phyloP scores from a whole-genome alignment of 192 early-diverging fungal genomes.

The Umbelopsis vinacea region DNA sequence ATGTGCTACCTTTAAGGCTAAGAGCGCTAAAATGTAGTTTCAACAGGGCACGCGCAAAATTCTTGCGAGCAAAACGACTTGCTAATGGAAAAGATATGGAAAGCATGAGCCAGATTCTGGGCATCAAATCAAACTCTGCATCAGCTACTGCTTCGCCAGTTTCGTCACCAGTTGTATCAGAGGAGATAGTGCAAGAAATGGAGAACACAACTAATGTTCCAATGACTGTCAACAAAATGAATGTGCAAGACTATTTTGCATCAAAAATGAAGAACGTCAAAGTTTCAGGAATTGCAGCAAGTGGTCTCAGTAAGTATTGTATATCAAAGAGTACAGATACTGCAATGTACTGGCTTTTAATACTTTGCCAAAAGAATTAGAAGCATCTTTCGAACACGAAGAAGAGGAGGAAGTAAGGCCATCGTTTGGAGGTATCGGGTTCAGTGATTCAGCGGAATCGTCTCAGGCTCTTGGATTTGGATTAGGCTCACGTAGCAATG shows the following conservation, averaged over 20 bases:
- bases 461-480: not conserved
- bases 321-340: not conserved
- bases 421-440: slow-evolving; percentile 5
- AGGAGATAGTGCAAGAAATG: not conserved
- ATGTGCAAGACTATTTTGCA: slow-evolving; percentile 14
- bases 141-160: not conserved
- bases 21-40: not conserved
- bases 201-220: slow-evolving; percentile 5
- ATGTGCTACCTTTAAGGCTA: not conserved
- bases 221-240: slow-evolving; percentile 12
- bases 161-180: slow-evolving; percentile 8
- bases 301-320: not conserved
- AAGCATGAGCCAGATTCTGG: slow-evolving; percentile 58
- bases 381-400: not conserved
- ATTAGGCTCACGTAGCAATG: not conserved
- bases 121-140: slow-evolving; percentile 47
- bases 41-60: slow-evolving; percentile 50
- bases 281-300: slow-evolving; percentile 9
- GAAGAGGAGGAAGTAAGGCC: not conserved
- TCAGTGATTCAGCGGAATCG: not conserved
- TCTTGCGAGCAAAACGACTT: slow-evolving; percentile 49
- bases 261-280: slow-evolving; percentile 10
- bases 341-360: too few relatives aligned
- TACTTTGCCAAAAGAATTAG: too few relatives aligned
- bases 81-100: slow-evolving; percentile 48